Percentiles rank a stretch among this genome's conserved stretches.
Conservation (phyloP, 129 eudicot genomes). For the Smallanthus sonchifolius region DNA sequence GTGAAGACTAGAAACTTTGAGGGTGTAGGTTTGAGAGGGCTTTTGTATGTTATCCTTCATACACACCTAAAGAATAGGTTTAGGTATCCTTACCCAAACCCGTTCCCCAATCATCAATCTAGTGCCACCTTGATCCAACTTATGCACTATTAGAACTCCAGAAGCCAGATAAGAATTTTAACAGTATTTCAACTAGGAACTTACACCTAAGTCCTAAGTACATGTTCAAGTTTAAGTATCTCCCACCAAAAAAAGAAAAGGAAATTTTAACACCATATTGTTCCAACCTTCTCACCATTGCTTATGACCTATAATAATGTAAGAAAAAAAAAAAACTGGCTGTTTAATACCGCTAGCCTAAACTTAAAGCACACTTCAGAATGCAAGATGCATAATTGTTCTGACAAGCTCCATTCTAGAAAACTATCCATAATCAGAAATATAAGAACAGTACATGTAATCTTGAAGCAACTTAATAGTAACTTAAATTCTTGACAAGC, state of each 20-base stretch:
- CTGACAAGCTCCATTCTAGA: not conserved
- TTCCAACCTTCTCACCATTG: not conserved
- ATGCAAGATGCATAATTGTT: conserved; percentile 11
- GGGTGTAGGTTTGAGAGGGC: not conserved
- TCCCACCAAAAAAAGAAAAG: not conserved
- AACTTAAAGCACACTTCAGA: conserved; percentile 2
- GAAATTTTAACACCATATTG: not conserved
- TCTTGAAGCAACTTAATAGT: not conserved
- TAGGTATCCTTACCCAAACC: not conserved
- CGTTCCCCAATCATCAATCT: not conserved
- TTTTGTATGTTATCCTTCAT: not conserved
- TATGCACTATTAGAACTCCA: not conserved
- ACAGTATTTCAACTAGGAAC: not conserved
- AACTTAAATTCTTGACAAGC: not conserved
- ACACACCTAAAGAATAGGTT: not conserved
- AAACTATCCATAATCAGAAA: not conserved
- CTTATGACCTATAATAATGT: not conserved
- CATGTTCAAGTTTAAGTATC: not conserved
- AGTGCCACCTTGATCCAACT: not conserved
- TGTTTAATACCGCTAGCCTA: not conserved
- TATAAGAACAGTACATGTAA: not conserved
- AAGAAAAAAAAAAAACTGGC: not conserved
- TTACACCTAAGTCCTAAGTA: not conserved
- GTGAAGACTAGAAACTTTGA: not conserved
- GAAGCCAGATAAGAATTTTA: not conserved